A percentile compares a stretch with the other conserved stretches of the same genome.
Conservation (phyloP, 441 rosid species). For the Omphalea diandra region DNA sequence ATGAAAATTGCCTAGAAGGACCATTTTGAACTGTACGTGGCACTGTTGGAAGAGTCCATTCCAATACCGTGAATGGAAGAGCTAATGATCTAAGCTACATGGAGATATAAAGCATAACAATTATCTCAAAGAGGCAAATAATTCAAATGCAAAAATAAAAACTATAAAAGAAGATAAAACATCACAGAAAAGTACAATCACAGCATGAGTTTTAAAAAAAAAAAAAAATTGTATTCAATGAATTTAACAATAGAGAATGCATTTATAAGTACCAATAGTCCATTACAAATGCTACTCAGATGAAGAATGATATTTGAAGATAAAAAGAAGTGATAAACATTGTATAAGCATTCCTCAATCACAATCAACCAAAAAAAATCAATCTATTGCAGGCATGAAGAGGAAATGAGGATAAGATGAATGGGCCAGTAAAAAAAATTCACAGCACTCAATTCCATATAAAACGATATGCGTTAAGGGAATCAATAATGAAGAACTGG, state of each 20-base stretch:
- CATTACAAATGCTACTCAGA: background rate
- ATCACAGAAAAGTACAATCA: background rate
- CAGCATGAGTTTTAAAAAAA: background rate
- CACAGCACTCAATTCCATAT: no score
- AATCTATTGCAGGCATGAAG: no score
- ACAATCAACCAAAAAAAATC: no score
- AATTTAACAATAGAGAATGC: background rate
- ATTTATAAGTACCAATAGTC: no score
- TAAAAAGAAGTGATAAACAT: no score
- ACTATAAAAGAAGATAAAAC: background rate
- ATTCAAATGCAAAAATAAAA: slow-evolving; percentile 9
- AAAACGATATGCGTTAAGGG: no score
- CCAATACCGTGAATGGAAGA: slow-evolving; percentile 98
- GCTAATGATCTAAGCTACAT: slow-evolving; percentile 99
- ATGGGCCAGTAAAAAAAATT: no score
- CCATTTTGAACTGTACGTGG: slow-evolving; percentile 69
- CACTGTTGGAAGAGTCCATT: slow-evolving; percentile 99
- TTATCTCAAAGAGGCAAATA: slow-evolving; percentile 29
- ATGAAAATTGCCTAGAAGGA: slow-evolving; percentile 49
- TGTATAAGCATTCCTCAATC: no score
- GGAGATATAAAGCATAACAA: slow-evolving; percentile 45
- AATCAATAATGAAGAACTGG: no score
- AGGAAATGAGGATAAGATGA: no score
- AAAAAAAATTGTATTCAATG: background rate
- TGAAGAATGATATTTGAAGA: no score